Evolutionary conservation across 2,329 filamentous ascomycete genomes (phyloP).

Genomic region (Gremmenia infestans): DNA sequence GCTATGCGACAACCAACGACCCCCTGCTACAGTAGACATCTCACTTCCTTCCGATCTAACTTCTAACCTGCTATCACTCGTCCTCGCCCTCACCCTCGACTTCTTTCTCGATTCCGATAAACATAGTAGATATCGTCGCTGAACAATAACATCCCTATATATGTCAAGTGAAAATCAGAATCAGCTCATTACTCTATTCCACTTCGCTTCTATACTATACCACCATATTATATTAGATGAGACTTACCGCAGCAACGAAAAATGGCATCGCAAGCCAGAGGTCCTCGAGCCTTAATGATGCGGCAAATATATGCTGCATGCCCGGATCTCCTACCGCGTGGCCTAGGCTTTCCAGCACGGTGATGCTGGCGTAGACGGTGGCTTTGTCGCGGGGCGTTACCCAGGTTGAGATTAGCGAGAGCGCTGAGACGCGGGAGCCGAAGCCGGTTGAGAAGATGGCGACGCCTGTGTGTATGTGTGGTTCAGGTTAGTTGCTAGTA

Average conservation of each 20-base stretch:
- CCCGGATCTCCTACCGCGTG: constrained; percentile 28
- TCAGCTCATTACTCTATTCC: too few relatives aligned
- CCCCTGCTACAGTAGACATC: too few relatives aligned
- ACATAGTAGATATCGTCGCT: too few relatives aligned
- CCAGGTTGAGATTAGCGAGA: constrained; percentile 27
- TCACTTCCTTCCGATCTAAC: too few relatives aligned
- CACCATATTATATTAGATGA: too few relatives aligned
- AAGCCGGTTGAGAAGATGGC: constrained; percentile 29
- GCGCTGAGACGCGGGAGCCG: constrained; percentile 26
- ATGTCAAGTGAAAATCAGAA: too few relatives aligned
- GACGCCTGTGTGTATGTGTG: constrained; percentile 17
- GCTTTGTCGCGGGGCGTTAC: constrained; percentile 24
- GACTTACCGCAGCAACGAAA: constrained; percentile 29
- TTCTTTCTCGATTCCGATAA: too few relatives aligned
- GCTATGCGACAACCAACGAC: too few relatives aligned
- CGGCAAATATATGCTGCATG: constrained; percentile 28
- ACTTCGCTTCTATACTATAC: too few relatives aligned
- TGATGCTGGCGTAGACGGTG: constrained; percentile 26
- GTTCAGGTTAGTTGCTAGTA: neutral
- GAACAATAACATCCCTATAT: too few relatives aligned
- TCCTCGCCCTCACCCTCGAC: too few relatives aligned
- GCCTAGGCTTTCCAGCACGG: constrained; percentile 29
- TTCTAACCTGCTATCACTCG: too few relatives aligned
- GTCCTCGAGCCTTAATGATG: constrained; percentile 16
- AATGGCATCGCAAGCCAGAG: constrained; percentile 28